Evolutionary conservation across 1,284 basidiomycete species (phyloP), one percentile per base, ranked within the genome.

Genomic region (Leccinum fuscescens): DNA sequence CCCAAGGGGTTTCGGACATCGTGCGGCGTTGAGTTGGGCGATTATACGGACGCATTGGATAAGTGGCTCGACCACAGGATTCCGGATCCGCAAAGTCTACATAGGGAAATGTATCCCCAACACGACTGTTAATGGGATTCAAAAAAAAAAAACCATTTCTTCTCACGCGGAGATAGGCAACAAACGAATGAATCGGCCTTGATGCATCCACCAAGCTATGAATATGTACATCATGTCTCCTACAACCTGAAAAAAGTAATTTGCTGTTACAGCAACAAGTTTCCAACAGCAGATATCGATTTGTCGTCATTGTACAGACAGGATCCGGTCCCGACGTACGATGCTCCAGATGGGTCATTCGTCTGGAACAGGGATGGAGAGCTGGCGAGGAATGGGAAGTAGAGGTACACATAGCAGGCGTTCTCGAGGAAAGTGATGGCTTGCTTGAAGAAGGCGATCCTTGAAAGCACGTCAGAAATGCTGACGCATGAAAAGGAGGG

Each of bases 301-400:
- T 17, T 17, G 12, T 52, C 50, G n/a, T 52, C 17, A 27, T 52
- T 52, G 50, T 29, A 52, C n/a, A 52, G 20, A 12, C 50, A 52
- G 4, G 24, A 29, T 20, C 27, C 50, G n/a, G 50, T 52, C 29
- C 50, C 50, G 6, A 52, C n/a, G n/a, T 17, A 29, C 31, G 63
- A 8, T n/a, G 9, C 63, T 22, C 46, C 72, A 4, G 9, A 0
- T 7, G 56, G 9, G 37, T 67, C 61, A 17, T 74, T 52, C 8
- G 15, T 37, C 33, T 54, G 14, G 31, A 72, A 52, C 46, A 76
- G 20, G 12, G 64, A 44, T 1, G 73, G 67, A 14, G 69, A 61
- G 3, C 67, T 69, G 7, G 74, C 76, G 42, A 76, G 15, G 61
- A 76, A 75, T 52, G 74, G 74, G 67, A 77, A 75, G 63, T 77